Evolutionary conservation across 2,329 filamentous ascomycete species (phyloP).

Genomic region (Epichloe glyceriae): DNA sequence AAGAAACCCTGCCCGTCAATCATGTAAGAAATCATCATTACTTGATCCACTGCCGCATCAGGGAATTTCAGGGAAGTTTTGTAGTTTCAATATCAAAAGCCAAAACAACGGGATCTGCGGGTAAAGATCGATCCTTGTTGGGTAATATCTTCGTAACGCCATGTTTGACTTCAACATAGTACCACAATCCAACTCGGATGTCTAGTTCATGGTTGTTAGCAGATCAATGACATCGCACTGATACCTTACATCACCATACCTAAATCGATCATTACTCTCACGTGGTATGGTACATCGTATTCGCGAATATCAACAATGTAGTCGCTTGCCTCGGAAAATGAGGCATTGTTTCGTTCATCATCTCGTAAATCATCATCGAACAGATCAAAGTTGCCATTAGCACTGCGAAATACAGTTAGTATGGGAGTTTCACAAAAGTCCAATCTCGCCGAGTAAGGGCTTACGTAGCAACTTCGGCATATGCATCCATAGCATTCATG

Average conservation of each 20-base stretch:
- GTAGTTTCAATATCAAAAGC: constrained; percentile 99
- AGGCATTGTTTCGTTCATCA: constrained; percentile 63
- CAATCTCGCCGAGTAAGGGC: constrained; percentile 18
- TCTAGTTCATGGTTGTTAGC: constrained; percentile 38
- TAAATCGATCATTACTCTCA: constrained; percentile 94
- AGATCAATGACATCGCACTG: background rate
- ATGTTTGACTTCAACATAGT: constrained; percentile 87
- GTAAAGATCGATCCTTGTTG: constrained; percentile 75
- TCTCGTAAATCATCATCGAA: constrained; percentile 85
- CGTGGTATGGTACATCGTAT: constrained; percentile 98
- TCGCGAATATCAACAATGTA: constrained; percentile 97
- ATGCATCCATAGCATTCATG: constrained; percentile 94
- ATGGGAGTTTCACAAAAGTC: background rate
- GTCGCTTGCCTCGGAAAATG: constrained; percentile 81
- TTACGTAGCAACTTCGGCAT: constrained; percentile 86
- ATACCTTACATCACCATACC: constrained; percentile 31
- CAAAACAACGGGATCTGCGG: constrained; percentile 93
- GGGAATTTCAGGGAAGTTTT: constrained; percentile 95
- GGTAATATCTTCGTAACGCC: constrained; percentile 72
- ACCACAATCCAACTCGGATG: constrained; percentile 94
- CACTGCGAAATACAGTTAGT: constrained; percentile 30
- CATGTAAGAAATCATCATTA: constrained; percentile 99
- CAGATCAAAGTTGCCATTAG: constrained; percentile 77
- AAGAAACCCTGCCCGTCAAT: constrained; percentile 96
- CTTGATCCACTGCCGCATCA: constrained; percentile 83